These are phyloP conservation scores for Annulohypoxylon maeteangense DNA, from an alignment of 495 filamentous ascomycete species.

Conservation along the genomic window DNA sequence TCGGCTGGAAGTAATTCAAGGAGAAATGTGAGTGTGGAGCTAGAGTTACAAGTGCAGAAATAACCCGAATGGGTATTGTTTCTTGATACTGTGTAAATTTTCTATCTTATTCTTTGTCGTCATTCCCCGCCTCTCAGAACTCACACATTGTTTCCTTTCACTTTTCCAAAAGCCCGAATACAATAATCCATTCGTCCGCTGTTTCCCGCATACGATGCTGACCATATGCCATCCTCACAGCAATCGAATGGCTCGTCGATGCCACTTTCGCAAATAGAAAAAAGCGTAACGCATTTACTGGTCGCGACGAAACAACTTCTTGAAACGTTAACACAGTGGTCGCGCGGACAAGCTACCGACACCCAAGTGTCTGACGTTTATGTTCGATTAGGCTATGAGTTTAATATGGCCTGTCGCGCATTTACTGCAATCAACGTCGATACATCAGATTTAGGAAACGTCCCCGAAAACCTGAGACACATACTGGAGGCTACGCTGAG, in stretches of 20 bases:
- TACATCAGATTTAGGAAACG: constrained; percentile 90
- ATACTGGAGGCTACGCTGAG: constrained; percentile 96
- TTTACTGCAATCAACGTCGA: constrained; percentile 97
- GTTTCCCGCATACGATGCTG: constrained; percentile 16
- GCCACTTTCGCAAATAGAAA: constrained; percentile 91
- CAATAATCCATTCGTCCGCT: background rate
- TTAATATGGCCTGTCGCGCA: constrained; percentile 96
- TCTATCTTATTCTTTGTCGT: constrained; percentile 1
- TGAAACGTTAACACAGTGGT: constrained; percentile 97
- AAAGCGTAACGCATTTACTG: constrained; percentile 96
- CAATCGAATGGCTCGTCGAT: constrained; percentile 57
- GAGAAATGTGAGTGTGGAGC: constrained; percentile 62
- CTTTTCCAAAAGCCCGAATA: background rate
- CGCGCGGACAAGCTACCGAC: constrained; percentile 87
- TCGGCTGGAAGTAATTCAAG: constrained; percentile 55
- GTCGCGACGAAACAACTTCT: constrained; percentile 98
- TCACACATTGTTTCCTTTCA: background rate
- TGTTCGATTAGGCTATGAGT: constrained; percentile 95
- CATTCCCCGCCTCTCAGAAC: background rate
- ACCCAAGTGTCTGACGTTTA: constrained; percentile 97
- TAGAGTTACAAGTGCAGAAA: background rate
- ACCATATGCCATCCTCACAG: constrained; percentile 36
- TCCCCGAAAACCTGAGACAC: constrained; percentile 86
- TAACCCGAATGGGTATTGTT: background rate
- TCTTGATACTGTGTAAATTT: background rate